Conservation (phyloP, 1,284 basidiomycete genomes). For the Ustilago tritici region DNA sequence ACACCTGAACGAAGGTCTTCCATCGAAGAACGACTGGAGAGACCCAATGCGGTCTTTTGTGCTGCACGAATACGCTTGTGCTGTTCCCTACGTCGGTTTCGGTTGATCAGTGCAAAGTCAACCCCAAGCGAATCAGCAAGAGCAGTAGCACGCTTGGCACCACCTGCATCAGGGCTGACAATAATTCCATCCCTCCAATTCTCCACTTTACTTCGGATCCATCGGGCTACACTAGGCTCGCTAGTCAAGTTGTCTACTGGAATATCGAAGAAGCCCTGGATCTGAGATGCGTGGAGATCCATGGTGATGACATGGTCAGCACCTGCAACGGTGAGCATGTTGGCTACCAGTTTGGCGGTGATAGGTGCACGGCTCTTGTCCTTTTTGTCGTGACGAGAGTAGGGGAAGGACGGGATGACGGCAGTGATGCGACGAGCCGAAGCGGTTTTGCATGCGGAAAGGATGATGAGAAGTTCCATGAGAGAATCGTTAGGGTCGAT, state of each 20-base stretch:
- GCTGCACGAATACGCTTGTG: slow-evolving; percentile 59
- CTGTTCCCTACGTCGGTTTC: slow-evolving; percentile 74
- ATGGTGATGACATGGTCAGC: slow-evolving; percentile 99
- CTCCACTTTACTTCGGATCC: slow-evolving; percentile 86
- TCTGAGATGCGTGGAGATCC: slow-evolving; percentile 97
- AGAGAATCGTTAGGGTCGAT: slow-evolving; percentile 67
- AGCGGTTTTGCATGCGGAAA: slow-evolving; percentile 95
- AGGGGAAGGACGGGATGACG: slow-evolving; percentile 97
- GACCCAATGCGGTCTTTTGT: slow-evolving; percentile 34
- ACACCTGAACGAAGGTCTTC: slow-evolving; percentile 55
- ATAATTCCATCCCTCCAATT: slow-evolving; percentile 91
- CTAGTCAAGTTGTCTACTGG: slow-evolving; percentile 85
- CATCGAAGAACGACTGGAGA: slow-evolving; percentile 46
- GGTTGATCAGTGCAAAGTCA: slow-evolving; percentile 96
- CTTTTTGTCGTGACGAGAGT: slow-evolving; percentile 97
- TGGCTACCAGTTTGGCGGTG: slow-evolving; percentile 97
- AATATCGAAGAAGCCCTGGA: slow-evolving; percentile 99
- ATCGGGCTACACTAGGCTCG: slow-evolving; percentile 65
- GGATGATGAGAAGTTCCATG: slow-evolving; percentile 82
- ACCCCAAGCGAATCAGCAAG: slow-evolving; percentile 95
- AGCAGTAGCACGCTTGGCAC: slow-evolving; percentile 93
- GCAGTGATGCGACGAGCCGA: slow-evolving; percentile 96
- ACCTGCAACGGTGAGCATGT: slow-evolving; percentile 95
- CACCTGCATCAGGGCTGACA: slow-evolving; percentile 96
- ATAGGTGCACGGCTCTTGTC: slow-evolving; percentile 96